Evolutionary conservation across 2,329 filamentous ascomycete genomes (phyloP).

Genomic region (Penicillium polonicum): DNA sequence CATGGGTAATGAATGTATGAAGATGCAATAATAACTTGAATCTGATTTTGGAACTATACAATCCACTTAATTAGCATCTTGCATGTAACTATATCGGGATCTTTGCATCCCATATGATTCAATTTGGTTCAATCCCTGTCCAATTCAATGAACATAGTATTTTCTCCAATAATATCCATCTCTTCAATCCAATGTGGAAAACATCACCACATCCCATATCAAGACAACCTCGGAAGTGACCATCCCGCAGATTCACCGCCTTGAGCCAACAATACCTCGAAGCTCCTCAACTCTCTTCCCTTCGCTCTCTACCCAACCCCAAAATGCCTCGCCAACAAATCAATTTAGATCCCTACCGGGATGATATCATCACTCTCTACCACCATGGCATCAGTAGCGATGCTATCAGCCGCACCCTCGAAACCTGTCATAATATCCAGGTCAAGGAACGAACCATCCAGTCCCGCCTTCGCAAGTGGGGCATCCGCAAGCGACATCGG

Average conservation of each 20-base stretch:
- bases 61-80: neutral
- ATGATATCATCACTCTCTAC: conserved; percentile 25
- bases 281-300: neutral
- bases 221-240: neutral
- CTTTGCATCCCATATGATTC: no score
- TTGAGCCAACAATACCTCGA: conserved; percentile 4
- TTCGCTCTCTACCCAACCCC: neutral
- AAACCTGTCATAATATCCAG: conserved; percentile 25
- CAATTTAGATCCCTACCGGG: conserved; percentile 26
- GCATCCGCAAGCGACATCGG: conserved; percentile 27
- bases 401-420: conserved; percentile 23
- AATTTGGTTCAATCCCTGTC: no score
- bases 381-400: conserved; percentile 26
- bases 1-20: conserved; percentile 9
- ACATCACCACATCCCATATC: neutral
- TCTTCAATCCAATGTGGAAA: neutral
- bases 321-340: conserved; percentile 27
- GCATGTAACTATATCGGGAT: neutral
- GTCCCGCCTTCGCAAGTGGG: conserved; percentile 28
- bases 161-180: neutral
- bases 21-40: conserved; percentile 5
- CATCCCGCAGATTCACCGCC: conserved; percentile 20
- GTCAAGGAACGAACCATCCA: conserved; percentile 27
- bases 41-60: neutral
- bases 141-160: neutral